Evolutionary conservation across 1,139 yeast species (phyloP).

Genomic region (Debaryomyces sp.): DNA sequence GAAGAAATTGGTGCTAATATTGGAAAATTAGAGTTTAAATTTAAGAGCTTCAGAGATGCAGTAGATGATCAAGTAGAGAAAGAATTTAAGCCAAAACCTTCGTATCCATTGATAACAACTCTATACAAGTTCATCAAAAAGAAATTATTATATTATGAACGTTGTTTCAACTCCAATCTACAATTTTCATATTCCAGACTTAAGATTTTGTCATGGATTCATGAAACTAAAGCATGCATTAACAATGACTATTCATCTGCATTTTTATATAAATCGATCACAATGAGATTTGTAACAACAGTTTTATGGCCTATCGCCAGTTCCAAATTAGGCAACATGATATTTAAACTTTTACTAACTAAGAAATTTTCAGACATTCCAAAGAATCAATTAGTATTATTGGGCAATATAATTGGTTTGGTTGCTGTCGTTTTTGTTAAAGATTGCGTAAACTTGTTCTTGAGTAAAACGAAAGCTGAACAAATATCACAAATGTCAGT

Average conservation of each 20-base stretch:
- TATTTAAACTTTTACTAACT: conserved; percentile 15
- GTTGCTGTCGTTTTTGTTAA: conserved; percentile 35
- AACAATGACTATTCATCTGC: conserved; percentile 38
- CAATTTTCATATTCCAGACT: conserved; percentile 16
- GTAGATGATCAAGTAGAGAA: conserved; percentile 4
- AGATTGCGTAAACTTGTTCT: conserved; percentile 35
- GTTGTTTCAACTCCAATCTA: conserved; percentile 11
- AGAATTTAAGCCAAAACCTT: conserved; percentile 7
- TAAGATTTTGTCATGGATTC: conserved; percentile 17
- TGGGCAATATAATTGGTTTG: conserved; percentile 39
- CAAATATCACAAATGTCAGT: conserved; percentile 27
- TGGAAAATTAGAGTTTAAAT: conserved; percentile 14
- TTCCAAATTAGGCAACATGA: conserved; percentile 33
- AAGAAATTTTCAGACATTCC: conserved; percentile 15
- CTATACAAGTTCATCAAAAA: conserved; percentile 14
- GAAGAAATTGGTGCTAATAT: conserved; percentile 26
- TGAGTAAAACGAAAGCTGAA: conserved; percentile 29
- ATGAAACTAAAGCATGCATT: conserved; percentile 36
- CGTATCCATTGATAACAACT: conserved; percentile 12
- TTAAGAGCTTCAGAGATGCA: conserved; percentile 9
- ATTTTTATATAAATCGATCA: conserved; percentile 26
- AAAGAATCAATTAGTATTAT: conserved; percentile 28
- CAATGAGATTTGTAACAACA: conserved; percentile 36
- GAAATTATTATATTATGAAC: conserved; percentile 10
- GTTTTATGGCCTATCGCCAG: conserved; percentile 45